These are phyloP conservation scores for Rosa multiflora DNA, from an alignment of 306 rosid genomes.

Conservation along the genomic window DNA sequence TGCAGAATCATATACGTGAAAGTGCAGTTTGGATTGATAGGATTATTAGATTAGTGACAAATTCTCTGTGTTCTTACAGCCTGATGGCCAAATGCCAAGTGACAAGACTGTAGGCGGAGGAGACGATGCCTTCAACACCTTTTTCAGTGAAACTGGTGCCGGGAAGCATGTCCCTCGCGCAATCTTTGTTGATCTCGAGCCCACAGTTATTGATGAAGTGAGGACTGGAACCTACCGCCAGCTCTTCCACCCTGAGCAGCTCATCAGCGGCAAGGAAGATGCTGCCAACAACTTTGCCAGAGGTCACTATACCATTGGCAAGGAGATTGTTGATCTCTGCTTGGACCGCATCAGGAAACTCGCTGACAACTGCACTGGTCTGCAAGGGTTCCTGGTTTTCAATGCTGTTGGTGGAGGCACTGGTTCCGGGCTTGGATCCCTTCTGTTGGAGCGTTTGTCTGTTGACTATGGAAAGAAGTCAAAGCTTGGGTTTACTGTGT, in stretches of 20 bases:
- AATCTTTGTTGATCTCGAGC: constrained; percentile 83
- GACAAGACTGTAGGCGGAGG: constrained; percentile 84
- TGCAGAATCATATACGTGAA: neutral
- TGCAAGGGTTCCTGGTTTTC: constrained; percentile 87
- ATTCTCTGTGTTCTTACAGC: constrained; percentile 31
- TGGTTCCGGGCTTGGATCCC: constrained; percentile 92
- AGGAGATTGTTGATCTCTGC: constrained; percentile 90
- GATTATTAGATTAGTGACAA: neutral
- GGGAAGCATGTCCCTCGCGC: constrained; percentile 92
- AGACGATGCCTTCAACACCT: constrained; percentile 91
- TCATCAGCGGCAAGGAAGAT: constrained; percentile 91
- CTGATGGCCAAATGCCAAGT: constrained; percentile 94
- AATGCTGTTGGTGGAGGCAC: constrained; percentile 98
- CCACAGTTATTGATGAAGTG: constrained; percentile 92
- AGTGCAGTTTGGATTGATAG: neutral
- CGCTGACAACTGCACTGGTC: constrained; percentile 94
- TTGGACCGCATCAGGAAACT: constrained; percentile 92
- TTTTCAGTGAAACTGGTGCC: constrained; percentile 92
- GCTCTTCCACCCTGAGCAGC: constrained; percentile 93
- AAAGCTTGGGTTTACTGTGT: constrained; percentile 87
- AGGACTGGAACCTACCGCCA: constrained; percentile 88
- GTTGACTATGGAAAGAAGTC: no score
- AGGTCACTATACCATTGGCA: constrained; percentile 94
- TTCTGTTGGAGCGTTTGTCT: constrained; percentile 79
- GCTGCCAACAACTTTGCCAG: constrained; percentile 99